Base-by-base conservation (phyloP, 306 rosid species). In the Dryas octopetala region DNA sequence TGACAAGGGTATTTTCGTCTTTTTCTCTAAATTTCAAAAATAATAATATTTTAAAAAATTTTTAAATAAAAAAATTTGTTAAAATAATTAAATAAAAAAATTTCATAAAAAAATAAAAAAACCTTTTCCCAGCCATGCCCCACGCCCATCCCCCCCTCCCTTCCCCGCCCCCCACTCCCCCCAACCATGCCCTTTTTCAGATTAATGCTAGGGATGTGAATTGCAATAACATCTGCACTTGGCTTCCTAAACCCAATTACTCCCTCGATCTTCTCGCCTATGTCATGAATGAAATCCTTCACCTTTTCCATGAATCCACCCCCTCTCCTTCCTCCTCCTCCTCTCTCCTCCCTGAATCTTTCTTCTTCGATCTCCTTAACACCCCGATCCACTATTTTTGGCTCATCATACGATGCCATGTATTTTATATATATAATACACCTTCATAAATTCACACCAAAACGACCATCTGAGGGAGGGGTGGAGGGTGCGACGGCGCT, bases 211-310 rank as follows among this genome's bases (percentile, higher is more conserved):
- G 93, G 91, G 83, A 96, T 76, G 84, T 89, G 98, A 52, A 96
- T 70, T 6, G 19, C 91, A 4, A 85, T 9, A 40, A 96, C 90
- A 82, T 96, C 99, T 0, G 98, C 99, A 5, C 90, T 88, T 4
- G 99, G 99, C 81, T 96, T 96, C 59, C 98, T 96, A 15, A 96
- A 90, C n/a, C 99, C 96, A 16, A 92, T 85, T 15, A 89, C 76
- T 70, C 62, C 98, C 80, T 96, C 97, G 38, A 96, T 85, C 87
- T 96, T 96, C 91, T 96, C 97, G 11, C 98, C 98, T 45, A 96
- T 85, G 78, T 96, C 99, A 0, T 92, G 92, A 74, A 96, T 90
- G 85, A 96, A 96, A 80, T 84, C 98, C 88, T 96, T 90, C 78
- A 96, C 93, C 88, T 85, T 96, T 16, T 88, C 97, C 14, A 96